Evolutionary conservation across 164 flowering plant genomes (phyloP).

Genomic region (Piper longum): DNA sequence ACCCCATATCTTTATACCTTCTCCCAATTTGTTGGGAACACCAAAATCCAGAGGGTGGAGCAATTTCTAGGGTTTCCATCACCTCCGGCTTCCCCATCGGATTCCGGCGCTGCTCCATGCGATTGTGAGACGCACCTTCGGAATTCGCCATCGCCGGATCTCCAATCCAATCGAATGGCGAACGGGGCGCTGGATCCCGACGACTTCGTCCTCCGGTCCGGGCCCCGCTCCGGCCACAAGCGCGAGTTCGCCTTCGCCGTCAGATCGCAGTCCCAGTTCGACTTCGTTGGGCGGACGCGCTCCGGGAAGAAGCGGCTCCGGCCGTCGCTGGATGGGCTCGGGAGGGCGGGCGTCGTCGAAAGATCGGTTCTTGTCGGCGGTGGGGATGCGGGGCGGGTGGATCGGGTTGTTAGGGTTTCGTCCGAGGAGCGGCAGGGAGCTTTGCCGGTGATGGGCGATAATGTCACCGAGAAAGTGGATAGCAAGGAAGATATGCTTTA

Average conservation of each 20-base stretch:
- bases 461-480: background rate
- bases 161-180: constrained; percentile 8
- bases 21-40: background rate
- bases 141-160: background rate
- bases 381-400: too few species aligned
- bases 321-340: background rate
- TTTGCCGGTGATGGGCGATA: constrained; percentile 1
- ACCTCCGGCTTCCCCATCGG: background rate
- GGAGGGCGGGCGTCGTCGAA: too few species aligned
- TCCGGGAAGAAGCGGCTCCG: background rate
- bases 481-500: background rate
- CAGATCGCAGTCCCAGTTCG: constrained; percentile 17
- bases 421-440: background rate
- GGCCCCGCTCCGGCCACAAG: constrained; percentile 18
- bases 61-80: background rate
- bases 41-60: background rate
- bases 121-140: background rate
- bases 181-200: constrained; percentile 10
- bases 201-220: constrained; percentile 10
- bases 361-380: too few species aligned
- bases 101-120: background rate
- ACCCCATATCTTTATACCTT: background rate
- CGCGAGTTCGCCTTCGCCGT: constrained; percentile 22
- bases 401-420: background rate
- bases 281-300: constrained; percentile 12